Percentiles rank a stretch among this genome's conserved stretches.
Conservation (phyloP, 176 grass and related monocot genomes). For the sorghum (Sorghum bicolor) region Sorghum_bicolor_NCBIv3 NC_012879.2:48243501-48244000, state of each 20-base stretch:
- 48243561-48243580: conserved; percentile 35
- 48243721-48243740: conserved; percentile 79
- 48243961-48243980: conserved; percentile 23
- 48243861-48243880: conserved; percentile 1
- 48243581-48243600: conserved; percentile 54
- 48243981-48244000: background rate
- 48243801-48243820: background rate
- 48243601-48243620: conserved; percentile 65
- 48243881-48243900: background rate
- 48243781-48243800: background rate
- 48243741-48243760: conserved; percentile 67
- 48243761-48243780: background rate
- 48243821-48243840: background rate
- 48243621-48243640: conserved; percentile 57
- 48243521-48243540: conserved; percentile 1
- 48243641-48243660: conserved; percentile 84
- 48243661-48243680: conserved; percentile 66
- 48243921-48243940: background rate
- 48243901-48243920: background rate
- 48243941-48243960: background rate
- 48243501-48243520: conserved; percentile 22
- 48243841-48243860: background rate
- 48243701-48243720: conserved; percentile 64
- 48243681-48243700: conserved; percentile 63
- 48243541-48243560: background rate